Conservation (phyloP, 2,329 filamentous ascomycete genomes). For the Pseudogymnoascus sp. region DNA sequence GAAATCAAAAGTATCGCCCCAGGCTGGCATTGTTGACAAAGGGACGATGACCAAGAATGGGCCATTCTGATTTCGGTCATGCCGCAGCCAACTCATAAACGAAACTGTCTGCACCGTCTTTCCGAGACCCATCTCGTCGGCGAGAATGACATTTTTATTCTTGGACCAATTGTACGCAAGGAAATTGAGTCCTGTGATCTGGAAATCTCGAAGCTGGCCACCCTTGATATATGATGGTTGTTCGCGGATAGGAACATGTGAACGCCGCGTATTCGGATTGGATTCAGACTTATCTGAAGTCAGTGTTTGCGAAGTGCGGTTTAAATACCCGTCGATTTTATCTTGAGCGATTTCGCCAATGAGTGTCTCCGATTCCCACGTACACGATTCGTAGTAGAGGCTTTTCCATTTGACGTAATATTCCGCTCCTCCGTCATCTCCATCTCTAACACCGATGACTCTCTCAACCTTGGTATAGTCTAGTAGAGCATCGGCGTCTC, state of each 20-base stretch:
- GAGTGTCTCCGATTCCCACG: slow-evolving; percentile 76
- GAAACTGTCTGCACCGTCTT: slow-evolving; percentile 97
- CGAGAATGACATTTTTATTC: slow-evolving; percentile 90
- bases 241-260: slow-evolving; percentile 62
- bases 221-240: slow-evolving; percentile 80
- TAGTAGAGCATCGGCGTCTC: slow-evolving; percentile 76
- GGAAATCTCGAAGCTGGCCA: slow-evolving; percentile 84
- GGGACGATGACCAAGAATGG: slow-evolving; percentile 97
- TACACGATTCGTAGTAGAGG: slow-evolving; percentile 86
- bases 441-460: slow-evolving; percentile 75
- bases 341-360: slow-evolving; percentile 73
- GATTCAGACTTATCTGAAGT: slow-evolving; percentile 71
- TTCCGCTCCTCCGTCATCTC: slow-evolving; percentile 66
- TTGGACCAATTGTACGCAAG: slow-evolving; percentile 92
- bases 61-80: slow-evolving; percentile 81
- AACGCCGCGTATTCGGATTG: slow-evolving; percentile 64
- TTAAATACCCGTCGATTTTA: slow-evolving; percentile 85
- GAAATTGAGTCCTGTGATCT: slow-evolving; percentile 90
- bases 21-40: slow-evolving; percentile 92
- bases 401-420: slow-evolving; percentile 98
- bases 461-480: slow-evolving; percentile 91
- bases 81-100: slow-evolving; percentile 93
- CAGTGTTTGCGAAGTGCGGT: slow-evolving; percentile 74
- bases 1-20: slow-evolving; percentile 94
- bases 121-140: slow-evolving; percentile 96